Evolutionary conservation across 75 land plant genomes (phyloP).

Genomic region (Pinus tabuliformis): DNA sequence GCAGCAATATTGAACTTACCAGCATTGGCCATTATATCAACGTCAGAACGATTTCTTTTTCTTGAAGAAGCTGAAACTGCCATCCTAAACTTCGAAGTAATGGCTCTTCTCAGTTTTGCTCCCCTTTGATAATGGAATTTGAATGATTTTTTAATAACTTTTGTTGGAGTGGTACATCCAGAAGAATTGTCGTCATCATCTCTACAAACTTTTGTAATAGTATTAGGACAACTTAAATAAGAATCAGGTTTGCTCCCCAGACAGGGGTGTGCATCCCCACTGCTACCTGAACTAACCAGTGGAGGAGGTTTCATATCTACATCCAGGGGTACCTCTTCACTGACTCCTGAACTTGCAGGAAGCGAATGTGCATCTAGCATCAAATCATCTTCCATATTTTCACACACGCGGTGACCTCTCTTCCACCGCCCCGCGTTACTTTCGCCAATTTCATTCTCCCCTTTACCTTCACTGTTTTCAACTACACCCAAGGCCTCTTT

Average conservation of each 20-base stretch:
- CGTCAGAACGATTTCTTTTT: slow-evolving; percentile 33
- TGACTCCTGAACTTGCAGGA: not conserved
- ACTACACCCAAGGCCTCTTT: not conserved
- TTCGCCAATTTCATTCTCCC: slow-evolving; percentile 1
- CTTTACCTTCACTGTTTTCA: slow-evolving; percentile 16
- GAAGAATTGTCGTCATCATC: slow-evolving; percentile 83
- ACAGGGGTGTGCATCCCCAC: slow-evolving; percentile 32
- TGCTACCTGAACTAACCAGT: slow-evolving; percentile 46
- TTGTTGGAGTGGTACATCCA: slow-evolving; percentile 53
- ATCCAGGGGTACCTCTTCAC: slow-evolving; percentile 18
- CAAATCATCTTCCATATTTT: slow-evolving; percentile 8
- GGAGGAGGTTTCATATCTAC: slow-evolving; percentile 35
- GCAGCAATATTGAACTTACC: slow-evolving; percentile 11
- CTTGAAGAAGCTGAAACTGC: slow-evolving; percentile 23
- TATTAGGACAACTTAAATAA: slow-evolving; percentile 15
- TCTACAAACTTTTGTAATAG: slow-evolving; percentile 33
- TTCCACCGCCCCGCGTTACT: slow-evolving; percentile 1
- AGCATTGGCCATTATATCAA: slow-evolving; percentile 31
- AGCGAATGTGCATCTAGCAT: slow-evolving; percentile 3
- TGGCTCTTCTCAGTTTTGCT: slow-evolving; percentile 34
- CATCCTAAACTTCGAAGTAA: slow-evolving; percentile 40
- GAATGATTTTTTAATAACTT: slow-evolving; percentile 20
- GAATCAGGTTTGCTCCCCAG: slow-evolving; percentile 26
- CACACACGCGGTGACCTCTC: not conserved
- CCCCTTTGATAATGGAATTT: slow-evolving; percentile 24